Evolutionary conservation across 192 early-diverging fungal species (phyloP).

Genomic region (Coemansia sp.): DNA sequence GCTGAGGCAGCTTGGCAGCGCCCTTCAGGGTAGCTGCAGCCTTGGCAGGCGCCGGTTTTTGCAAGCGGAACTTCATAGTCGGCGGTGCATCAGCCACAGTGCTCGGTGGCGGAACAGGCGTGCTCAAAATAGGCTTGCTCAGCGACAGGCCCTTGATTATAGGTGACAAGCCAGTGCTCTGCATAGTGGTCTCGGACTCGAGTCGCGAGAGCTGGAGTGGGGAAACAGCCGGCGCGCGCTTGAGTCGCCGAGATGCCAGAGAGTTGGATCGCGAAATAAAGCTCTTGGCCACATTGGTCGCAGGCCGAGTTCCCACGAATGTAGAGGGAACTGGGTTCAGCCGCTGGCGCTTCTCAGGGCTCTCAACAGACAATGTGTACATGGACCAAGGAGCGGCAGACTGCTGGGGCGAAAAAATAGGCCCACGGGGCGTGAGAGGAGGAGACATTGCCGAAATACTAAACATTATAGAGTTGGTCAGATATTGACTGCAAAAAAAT

Average conservation of each 20-base stretch:
- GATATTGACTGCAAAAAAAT: neutral
- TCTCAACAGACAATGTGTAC: constrained; percentile 22
- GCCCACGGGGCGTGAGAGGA: constrained; percentile 30
- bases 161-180: constrained; percentile 45
- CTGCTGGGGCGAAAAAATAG: constrained; percentile 36
- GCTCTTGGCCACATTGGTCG: neutral
- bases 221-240: constrained; percentile 10
- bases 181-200: neutral
- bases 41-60: constrained; percentile 29
- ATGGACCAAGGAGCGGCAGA: constrained; percentile 14
- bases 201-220: constrained; percentile 9
- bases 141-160: constrained; percentile 42
- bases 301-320: constrained; percentile 1
- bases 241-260: constrained; percentile 31
- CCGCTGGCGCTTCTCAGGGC: constrained; percentile 23
- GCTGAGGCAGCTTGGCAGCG: constrained; percentile 22
- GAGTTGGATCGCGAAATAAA: constrained; percentile 13
- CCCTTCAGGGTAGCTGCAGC: neutral
- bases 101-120: neutral
- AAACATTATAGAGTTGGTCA: constrained; percentile 13
- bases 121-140: neutral
- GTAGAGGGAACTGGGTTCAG: constrained; percentile 10
- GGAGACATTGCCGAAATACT: constrained; percentile 33
- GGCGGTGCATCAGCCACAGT: neutral
- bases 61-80: constrained; percentile 34